phyloP scores from a whole-genome alignment of 352 stramenopile genomes.

The Globisporangium spiculum region DNA sequence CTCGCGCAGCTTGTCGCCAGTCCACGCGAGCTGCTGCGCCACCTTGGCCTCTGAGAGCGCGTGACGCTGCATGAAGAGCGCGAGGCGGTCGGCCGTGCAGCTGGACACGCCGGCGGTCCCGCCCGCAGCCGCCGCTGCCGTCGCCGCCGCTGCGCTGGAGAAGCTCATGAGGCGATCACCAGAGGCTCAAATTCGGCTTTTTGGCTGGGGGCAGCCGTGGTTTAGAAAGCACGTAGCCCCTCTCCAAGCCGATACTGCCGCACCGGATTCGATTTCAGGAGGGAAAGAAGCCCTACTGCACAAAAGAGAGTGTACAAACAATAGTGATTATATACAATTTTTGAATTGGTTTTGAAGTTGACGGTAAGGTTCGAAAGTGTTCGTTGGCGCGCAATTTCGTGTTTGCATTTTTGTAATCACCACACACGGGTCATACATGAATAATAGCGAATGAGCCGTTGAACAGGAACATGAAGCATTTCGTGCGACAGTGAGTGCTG shows the following conservation, averaged over 20 bases:
- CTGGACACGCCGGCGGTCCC: slow-evolving; percentile 16
- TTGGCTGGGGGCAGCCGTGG: background rate
- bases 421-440: too few relatives aligned
- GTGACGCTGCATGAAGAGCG: slow-evolving; percentile 61
- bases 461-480: background rate
- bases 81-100: slow-evolving; percentile 53
- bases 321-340: slow-evolving; percentile 8
- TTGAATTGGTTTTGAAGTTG: slow-evolving; percentile 13
- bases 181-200: slow-evolving; percentile 5
- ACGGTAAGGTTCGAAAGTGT: background rate
- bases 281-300: slow-evolving; percentile 12
- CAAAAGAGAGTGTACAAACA: slow-evolving; percentile 5
- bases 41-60: slow-evolving; percentile 38
- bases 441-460: background rate
- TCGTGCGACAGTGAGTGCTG: background rate
- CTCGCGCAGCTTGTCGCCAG: slow-evolving; percentile 39
- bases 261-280: slow-evolving; percentile 15
- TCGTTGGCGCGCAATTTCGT: slow-evolving; percentile 13
- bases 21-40: slow-evolving; percentile 53
- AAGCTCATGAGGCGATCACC: slow-evolving; percentile 12
- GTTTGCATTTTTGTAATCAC: background rate
- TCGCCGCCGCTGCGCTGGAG: slow-evolving; percentile 22
- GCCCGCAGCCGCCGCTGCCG: slow-evolving; percentile 1
- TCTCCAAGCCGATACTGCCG: background rate
- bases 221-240: slow-evolving; percentile 2